Conservation (phyloP, 2,329 filamentous ascomycete species). For the Fusarium tricinctum region DNA sequence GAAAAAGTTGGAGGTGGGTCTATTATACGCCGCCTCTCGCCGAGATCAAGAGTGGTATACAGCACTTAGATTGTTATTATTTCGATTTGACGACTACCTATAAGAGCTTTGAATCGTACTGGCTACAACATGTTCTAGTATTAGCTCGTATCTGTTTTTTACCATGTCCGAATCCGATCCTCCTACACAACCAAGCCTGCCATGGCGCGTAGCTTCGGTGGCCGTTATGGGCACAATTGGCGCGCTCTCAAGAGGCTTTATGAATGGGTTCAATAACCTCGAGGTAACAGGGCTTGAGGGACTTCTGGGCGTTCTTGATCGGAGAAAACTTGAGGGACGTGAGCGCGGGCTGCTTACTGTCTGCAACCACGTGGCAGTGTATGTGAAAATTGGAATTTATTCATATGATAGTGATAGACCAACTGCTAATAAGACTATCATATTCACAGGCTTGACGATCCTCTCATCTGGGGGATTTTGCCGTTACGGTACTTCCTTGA, state of each 20-base stretch:
- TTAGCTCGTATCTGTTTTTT: not conserved
- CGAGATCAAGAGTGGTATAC: conserved; percentile 21
- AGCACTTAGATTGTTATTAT: conserved; percentile 15
- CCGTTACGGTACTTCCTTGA: conserved; percentile 80
- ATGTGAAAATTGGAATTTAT: conserved; percentile 31
- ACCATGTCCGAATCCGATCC: conserved; percentile 46
- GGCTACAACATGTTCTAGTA: conserved; percentile 1
- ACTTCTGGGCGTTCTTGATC: conserved; percentile 82
- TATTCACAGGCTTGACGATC: conserved; percentile 85
- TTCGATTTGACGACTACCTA: conserved; percentile 1
- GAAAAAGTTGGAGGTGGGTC: conserved; percentile 39
- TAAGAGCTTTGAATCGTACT: not conserved
- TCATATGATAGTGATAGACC: not conserved
- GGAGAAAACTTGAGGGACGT: conserved; percentile 74
- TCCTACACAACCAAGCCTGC: conserved; percentile 66
- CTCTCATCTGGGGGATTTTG: conserved; percentile 91
- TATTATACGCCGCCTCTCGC: conserved; percentile 31
- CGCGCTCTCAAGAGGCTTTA: conserved; percentile 78
- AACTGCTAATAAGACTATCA: conserved; percentile 16
- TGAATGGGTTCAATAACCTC: conserved; percentile 80
- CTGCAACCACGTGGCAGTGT: conserved; percentile 61
- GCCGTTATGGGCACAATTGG: conserved; percentile 81
- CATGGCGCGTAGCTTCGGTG: conserved; percentile 81
- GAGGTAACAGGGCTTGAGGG: conserved; percentile 82
- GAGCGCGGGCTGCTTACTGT: conserved; percentile 85